Conservation (phyloP, 1,284 basidiomycete genomes). For the Puccinia coronata region DNA sequence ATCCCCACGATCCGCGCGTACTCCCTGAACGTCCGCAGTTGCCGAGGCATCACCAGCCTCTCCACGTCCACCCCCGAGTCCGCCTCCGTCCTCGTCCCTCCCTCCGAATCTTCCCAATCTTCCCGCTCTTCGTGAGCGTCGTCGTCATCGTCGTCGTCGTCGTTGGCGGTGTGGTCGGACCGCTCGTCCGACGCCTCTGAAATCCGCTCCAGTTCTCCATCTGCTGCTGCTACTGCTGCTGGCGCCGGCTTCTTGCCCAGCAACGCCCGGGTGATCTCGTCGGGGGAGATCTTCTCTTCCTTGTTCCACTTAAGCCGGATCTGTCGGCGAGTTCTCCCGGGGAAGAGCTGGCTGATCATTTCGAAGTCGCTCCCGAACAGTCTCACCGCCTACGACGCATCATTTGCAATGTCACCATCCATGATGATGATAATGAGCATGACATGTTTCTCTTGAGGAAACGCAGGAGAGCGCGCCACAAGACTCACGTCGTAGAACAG, state of each 20-base stretch:
- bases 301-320: conserved; percentile 88
- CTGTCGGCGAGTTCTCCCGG: conserved; percentile 78
- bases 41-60: neutral
- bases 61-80: neutral
- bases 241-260: neutral
- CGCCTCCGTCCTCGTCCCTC: neutral
- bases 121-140: neutral
- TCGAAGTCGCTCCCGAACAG: conserved; percentile 92
- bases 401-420: conserved; percentile 11
- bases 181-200: neutral
- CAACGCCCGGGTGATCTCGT: conserved; percentile 54
- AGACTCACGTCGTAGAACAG: conserved; percentile 73
- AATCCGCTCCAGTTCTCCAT: neutral
- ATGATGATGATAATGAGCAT: neutral
- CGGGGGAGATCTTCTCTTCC: conserved; percentile 76
- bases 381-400: conserved; percentile 67
- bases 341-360: conserved; percentile 79
- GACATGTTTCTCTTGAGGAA: neutral
- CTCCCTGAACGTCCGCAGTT: neutral
- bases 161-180: too few species aligned
- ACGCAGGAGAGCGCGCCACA: neutral
- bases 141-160: too few species aligned
- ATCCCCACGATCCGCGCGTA: conserved; percentile 42
- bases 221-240: neutral
- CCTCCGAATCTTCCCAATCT: neutral